phyloP scores from a whole-genome alignment of 306 rosid species.

The Mimosa bimucronata region DNA sequence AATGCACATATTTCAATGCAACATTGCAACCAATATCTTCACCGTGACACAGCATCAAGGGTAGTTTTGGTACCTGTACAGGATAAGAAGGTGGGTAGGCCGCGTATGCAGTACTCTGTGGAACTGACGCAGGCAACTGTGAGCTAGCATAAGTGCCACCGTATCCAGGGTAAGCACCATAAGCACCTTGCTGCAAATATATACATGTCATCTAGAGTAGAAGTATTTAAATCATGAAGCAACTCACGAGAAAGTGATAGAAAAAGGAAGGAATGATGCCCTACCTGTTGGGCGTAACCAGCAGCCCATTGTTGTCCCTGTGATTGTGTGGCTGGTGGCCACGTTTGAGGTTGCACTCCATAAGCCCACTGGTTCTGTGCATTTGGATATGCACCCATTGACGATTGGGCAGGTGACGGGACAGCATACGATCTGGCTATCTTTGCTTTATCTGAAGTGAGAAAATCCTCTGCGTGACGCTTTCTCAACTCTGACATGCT shows the following conservation, averaged over 20 bases:
- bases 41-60: neutral
- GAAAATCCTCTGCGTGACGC: slow-evolving; percentile 92
- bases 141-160: slow-evolving; percentile 64
- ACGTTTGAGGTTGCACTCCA: slow-evolving; percentile 87
- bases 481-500: slow-evolving; percentile 88
- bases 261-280: slow-evolving; percentile 3
- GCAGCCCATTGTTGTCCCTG: slow-evolving; percentile 98
- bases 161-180: slow-evolving; percentile 77
- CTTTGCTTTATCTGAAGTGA: slow-evolving; percentile 87
- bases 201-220: slow-evolving; percentile 7
- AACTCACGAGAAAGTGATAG: neutral
- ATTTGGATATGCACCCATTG: slow-evolving; percentile 80
- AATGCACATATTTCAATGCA: too few species aligned
- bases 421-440: slow-evolving; percentile 69
- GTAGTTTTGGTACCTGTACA: slow-evolving; percentile 65
- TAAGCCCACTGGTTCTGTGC: slow-evolving; percentile 89
- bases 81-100: slow-evolving; percentile 88
- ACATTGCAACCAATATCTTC: neutral
- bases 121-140: slow-evolving; percentile 63
- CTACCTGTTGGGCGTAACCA: slow-evolving; percentile 87
- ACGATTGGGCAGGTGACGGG: slow-evolving; percentile 83
- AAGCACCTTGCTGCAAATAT: slow-evolving; percentile 65
- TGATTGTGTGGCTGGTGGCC: slow-evolving; percentile 90
- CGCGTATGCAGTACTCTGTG: slow-evolving; percentile 76
- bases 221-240: neutral